These are phyloP conservation scores for Penicillium roqueforti DNA, from an alignment of 495 filamentous ascomycete genomes.

Conservation along the genomic window DNA sequence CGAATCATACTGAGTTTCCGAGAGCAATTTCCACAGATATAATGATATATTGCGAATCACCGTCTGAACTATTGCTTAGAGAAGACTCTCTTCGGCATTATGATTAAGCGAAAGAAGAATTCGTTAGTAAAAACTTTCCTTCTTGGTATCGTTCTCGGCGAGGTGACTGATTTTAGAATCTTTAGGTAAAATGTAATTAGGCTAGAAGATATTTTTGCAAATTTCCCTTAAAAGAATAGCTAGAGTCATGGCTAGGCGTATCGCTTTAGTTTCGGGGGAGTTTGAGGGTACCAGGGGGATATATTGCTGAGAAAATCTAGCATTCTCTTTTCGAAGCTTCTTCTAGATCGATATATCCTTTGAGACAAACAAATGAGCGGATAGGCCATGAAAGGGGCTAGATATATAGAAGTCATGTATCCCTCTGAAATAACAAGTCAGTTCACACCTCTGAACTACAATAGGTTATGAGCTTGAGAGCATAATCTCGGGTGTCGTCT, in stretches of 20 bases:
- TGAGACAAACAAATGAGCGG: not conserved
- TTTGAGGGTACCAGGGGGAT: slow-evolving; percentile 18
- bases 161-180: slow-evolving; percentile 10
- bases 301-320: not conserved
- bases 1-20: slow-evolving; percentile 5
- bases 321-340: slow-evolving; percentile 6
- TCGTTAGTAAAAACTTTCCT: slow-evolving; percentile 24
- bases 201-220: slow-evolving; percentile 25
- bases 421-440: too few species aligned
- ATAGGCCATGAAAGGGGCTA: not conserved
- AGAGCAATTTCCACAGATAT: slow-evolving; percentile 8
- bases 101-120: slow-evolving; percentile 22
- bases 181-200: slow-evolving; percentile 19
- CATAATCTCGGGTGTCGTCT: too few species aligned
- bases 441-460: too few species aligned
- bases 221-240: slow-evolving; percentile 25
- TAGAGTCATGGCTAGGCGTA: slow-evolving; percentile 23
- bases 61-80: not conserved
- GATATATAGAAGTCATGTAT: not conserved
- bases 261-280: slow-evolving; percentile 20
- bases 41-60: slow-evolving; percentile 9
- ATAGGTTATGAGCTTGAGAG: too few species aligned
- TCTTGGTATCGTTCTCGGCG: slow-evolving; percentile 18
- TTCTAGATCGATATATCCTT: slow-evolving; percentile 12
- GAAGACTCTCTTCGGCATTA: not conserved